Base-by-base conservation (phyloP, 2,329 filamentous ascomycete species). In the Aspergillus carbonarius region DNA sequence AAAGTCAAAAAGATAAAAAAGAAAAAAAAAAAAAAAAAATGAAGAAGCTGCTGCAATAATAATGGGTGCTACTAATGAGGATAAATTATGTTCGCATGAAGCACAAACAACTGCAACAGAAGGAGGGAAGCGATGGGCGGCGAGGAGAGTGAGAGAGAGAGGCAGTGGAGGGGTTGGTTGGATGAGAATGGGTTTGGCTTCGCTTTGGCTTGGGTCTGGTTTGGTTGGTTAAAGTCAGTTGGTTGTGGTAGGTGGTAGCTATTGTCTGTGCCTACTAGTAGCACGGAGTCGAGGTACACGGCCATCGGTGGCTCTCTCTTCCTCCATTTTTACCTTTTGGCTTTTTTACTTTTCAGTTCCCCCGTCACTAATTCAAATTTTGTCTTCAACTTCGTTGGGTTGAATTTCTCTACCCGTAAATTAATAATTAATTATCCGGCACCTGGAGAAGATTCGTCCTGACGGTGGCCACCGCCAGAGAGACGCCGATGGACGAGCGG, bases 71-170 rank as follows among this genome's bases (percentile, higher is more conserved):
- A 47, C 30, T 35, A 46, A 44, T 32, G 27, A 40, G 25, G 23
- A 42, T 56, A 50, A 51, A n/a, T 53, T 40, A 34, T 37, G 12
- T 34, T 50, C 30, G 25, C 17, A 53, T 42, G 39, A 42, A 42
- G 39, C 39, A 42, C 20, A 32, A 49, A 39, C 17, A 50, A 49
- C 37, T 34, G 32, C 20, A 9, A 8, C 32, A 51, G 34, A 15
- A 17, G 47, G 25, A 13, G 32, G 32, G 18, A 37, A 39, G 48
- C 18, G 48, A 51, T 20, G 48, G 13, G 20, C 27, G 23, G 27
- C 13, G 23, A 27, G 20, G 23, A 47, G 44, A 47, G 20, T 7
- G 47, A 5, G 25, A 18, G 35, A 18, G 34, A n/a, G n/a, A n/a
- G 13, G 23, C 7, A 34, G 49, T 20, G 34, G 34, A 12, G 17